A percentile compares a stretch with the other conserved stretches of the same genome.
Conservation (phyloP, 306 rosid species). For the Vigna angularis region DNA sequence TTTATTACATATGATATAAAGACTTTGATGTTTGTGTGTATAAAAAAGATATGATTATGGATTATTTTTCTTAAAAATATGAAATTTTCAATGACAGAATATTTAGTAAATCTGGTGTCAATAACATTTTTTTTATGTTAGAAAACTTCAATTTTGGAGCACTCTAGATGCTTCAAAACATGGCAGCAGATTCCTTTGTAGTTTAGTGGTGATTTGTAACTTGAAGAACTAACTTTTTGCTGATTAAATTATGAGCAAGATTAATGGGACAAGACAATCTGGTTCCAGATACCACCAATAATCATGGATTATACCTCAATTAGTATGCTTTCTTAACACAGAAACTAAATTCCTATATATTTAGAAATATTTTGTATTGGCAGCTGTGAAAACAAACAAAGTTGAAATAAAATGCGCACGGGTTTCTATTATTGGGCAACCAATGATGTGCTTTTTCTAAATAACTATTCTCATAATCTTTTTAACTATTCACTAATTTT, state of each 20-base stretch:
- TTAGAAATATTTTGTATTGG: slow-evolving; percentile 5
- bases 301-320: neutral
- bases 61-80: neutral
- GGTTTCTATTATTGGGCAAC: neutral
- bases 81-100: neutral
- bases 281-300: neutral
- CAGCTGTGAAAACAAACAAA: neutral
- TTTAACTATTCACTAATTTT: neutral
- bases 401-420: neutral
- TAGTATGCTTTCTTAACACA: neutral
- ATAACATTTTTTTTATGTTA: neutral
- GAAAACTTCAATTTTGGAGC: no score
- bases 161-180: no score
- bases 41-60: neutral
- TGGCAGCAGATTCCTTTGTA: neutral
- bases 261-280: neutral
- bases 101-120: neutral
- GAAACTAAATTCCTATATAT: no score
- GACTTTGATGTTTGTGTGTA: neutral
- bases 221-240: neutral
- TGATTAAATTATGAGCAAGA: neutral
- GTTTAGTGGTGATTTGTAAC: neutral
- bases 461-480: no score
- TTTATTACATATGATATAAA: neutral
- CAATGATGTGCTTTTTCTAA: no score